Base-by-base conservation (phyloP, 2,329 filamentous ascomycete genomes). In the Westerdykella ornata region DNA sequence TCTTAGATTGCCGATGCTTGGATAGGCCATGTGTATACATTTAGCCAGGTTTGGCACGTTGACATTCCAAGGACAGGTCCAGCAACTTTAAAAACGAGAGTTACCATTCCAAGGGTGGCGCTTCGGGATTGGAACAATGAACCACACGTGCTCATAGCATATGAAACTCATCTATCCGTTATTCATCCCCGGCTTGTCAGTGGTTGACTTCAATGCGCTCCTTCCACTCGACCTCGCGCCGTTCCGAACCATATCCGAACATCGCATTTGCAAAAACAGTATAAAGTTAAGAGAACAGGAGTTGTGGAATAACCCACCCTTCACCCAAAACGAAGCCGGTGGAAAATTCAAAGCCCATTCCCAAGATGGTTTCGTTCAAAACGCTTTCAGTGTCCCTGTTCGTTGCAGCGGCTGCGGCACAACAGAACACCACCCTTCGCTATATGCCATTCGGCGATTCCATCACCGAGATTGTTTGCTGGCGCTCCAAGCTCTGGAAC, bases 361-460 rank as follows among this genome's bases (percentile, higher is more conserved):
- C 12, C 22, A 26, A 26, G 22, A 26, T 26, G 22, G 22, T 26
- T 26, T 26, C 22, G 8, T 9, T 26, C 22, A 26, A 26, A 9
- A 11, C 22, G 8, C 7, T 26, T 26, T 26, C 22, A 9, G 22
- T 11, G 7, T 26, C 46, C 4, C 18, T 38, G 1, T 32, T 57
- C 7, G 29, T 40, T 20, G 38, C 46, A 9, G 35, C 18, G 0
- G 20, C 46, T 5, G 22, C 42, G 5, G 53, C 54, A 6, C 30
- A 32, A 26, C 54, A 57, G 35, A 53, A 55, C 31, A 26, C 42
- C 7, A 47, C 48, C 7, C 43, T 61, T 19, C 54, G 57, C 15
- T 60, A 59, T 44, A 70, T 72, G 68, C 68, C 68, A 8, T 69
- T 72, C 35, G 69, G 68, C 33, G 68, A 71, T 56, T 66, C 61